Conservation (phyloP, 805 yeast species). For the Millerago galiae region DNA sequence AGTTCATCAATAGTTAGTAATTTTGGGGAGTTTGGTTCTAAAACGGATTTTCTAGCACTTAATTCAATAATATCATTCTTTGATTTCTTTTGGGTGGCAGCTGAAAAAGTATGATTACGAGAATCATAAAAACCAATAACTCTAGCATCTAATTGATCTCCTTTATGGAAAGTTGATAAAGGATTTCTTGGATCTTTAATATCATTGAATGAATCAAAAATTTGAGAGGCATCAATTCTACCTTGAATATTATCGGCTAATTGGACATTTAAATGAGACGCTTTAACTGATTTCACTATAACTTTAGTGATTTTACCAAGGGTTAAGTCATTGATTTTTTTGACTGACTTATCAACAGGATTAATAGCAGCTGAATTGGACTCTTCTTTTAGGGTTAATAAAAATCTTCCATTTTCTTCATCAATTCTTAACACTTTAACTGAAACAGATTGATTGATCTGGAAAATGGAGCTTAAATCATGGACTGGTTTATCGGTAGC, state of each 20-base stretch:
- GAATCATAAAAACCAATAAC: conserved; percentile 76
- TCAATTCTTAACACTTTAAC: conserved; percentile 65
- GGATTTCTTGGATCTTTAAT: conserved; percentile 57
- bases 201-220: conserved; percentile 46
- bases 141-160: conserved; percentile 56
- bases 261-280: conserved; percentile 66
- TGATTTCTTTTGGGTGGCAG: conserved; percentile 53
- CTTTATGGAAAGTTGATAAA: conserved; percentile 43
- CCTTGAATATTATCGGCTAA: conserved; percentile 78
- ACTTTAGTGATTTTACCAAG: conserved; percentile 63
- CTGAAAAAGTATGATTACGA: conserved; percentile 58
- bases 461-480: conserved; percentile 49
- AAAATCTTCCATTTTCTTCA: conserved; percentile 62
- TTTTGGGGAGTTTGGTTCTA: conserved; percentile 18
- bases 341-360: conserved; percentile 54
- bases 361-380: conserved; percentile 31
- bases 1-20: conserved; percentile 36
- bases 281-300: conserved; percentile 53
- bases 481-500: conserved; percentile 49
- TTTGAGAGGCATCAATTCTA: conserved; percentile 68
- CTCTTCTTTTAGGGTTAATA: conserved; percentile 47
- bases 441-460: conserved; percentile 62
- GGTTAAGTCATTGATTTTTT: conserved; percentile 41
- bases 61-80: conserved; percentile 60
- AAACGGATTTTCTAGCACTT: conserved; percentile 37